Evolutionary conservation across 768 basidiomycete species (phyloP), one percentile per base, ranked within the genome.

Genomic region (Phallus indusiatus): DNA sequence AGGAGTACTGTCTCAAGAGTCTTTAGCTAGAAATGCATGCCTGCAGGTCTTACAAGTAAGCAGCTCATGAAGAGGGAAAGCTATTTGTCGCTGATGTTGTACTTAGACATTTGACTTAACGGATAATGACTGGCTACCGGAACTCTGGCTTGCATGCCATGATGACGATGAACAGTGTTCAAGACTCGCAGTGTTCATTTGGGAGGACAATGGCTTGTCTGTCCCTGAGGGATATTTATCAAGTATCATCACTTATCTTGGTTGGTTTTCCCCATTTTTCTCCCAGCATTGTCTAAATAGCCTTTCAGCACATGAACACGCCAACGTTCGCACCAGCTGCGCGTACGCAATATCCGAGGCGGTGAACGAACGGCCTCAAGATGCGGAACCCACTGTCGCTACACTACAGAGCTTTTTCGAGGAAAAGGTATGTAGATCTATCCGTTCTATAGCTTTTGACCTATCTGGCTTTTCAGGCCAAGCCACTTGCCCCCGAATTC

Each of bases 151-250:
- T 42, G 88, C 88, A 4, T 85, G 81, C 55, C 92, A 97, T 64
- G 96, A 98, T 60, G 84, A 83, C 55, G 86, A 88, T 62, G 91
- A 93, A 65, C 91, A 94, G 66, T 97, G 94, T 64, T 84, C 84
- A 0, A 77, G 86, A 53, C 74, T 97, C 46, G 94, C 94, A 16
- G 73, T 74, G 21, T 83, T 85, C 62, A 72, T 90, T 10, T 98
- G 94, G 94, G 95, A 96, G 56, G 96, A 97, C 62, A 98, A 98
- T 63, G 94, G 91, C 4, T 70, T 97, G 37, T 92, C 96, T 65
- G 82, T 94, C 10, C 82, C 88, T 0, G 90, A 92, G 63, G 69
- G 70, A 6, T 83, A 83, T 71, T 69, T 91, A 0, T 67, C 70
- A 0, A 75, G 77, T 49, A 73, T 98, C 12, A 67, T 89, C 11